A percentile compares a stretch with the other conserved stretches of the same genome.
Conservation (phyloP, 805 yeast species). For the Monosporozyma aquatica region DNA sequence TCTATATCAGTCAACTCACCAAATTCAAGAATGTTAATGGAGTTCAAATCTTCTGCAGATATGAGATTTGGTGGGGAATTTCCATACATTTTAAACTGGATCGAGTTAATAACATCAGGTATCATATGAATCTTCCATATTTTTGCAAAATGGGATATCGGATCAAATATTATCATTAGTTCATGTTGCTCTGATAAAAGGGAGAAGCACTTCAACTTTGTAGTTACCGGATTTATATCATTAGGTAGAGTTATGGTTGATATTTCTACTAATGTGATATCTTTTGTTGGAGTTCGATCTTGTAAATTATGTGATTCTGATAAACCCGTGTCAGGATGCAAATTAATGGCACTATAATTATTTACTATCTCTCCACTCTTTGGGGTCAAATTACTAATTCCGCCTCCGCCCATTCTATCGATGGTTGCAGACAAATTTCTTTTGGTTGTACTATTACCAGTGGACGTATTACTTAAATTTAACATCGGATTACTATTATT, state of each 20-base stretch:
- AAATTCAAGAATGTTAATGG: too few species aligned
- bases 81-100: constrained; percentile 23
- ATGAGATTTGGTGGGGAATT: constrained; percentile 21
- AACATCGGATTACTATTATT: too few species aligned
- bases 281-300: constrained; percentile 37
- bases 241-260: constrained; percentile 33
- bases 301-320: not conserved
- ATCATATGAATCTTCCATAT: constrained; percentile 37
- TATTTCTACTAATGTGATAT: constrained; percentile 58
- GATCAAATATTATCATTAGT: constrained; percentile 48
- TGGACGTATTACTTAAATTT: not conserved
- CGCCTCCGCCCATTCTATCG: constrained; percentile 18
- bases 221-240: constrained; percentile 31
- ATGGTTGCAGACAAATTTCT: constrained; percentile 26
- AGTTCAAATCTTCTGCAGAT: constrained; percentile 11
- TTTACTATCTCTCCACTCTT: constrained; percentile 9
- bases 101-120: constrained; percentile 19
- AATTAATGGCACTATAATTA: not conserved
- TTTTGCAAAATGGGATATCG: constrained; percentile 34
- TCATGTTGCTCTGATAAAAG: constrained; percentile 44
- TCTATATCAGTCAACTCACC: too few species aligned
- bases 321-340: not conserved
- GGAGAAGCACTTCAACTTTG: constrained; percentile 12
- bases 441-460: constrained; percentile 2
- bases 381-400: constrained; percentile 11